These are phyloP conservation scores for Lomentospora prolificans DNA, from an alignment of 2,329 filamentous ascomycete species.

Conservation along the genomic window DNA sequence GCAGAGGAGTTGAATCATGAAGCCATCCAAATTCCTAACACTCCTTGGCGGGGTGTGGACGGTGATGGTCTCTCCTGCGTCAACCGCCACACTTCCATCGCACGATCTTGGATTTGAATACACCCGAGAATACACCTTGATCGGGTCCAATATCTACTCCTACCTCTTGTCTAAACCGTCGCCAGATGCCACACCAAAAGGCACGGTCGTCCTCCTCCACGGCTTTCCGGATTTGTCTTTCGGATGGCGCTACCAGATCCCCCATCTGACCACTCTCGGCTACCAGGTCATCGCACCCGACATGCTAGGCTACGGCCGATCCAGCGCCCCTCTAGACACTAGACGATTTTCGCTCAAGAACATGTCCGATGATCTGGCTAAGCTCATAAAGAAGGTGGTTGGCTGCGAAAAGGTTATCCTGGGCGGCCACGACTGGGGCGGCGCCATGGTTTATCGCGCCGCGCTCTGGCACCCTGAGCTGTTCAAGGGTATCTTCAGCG, in stretches of 20 bases:
- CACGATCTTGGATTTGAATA: not conserved
- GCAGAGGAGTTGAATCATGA: not conserved
- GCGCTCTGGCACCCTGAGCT: slow-evolving; percentile 65
- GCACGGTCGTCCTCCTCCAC: slow-evolving; percentile 51
- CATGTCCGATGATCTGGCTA: slow-evolving; percentile 61
- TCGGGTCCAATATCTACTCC: slow-evolving; percentile 49
- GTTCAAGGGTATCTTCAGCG: slow-evolving; percentile 63
- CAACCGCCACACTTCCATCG: not conserved
- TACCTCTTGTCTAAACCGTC: slow-evolving; percentile 39
- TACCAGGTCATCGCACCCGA: slow-evolving; percentile 76
- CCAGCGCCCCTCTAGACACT: slow-evolving; percentile 50
- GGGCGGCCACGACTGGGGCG: slow-evolving; percentile 92
- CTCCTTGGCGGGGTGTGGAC: not conserved
- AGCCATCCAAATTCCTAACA: not conserved
- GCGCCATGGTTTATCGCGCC: slow-evolving; percentile 63
- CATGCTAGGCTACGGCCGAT: slow-evolving; percentile 76
- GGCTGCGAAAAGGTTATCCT: slow-evolving; percentile 54
- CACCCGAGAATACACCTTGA: not conserved
- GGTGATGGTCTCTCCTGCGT: not conserved
- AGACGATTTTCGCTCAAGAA: slow-evolving; percentile 54
- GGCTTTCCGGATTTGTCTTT: slow-evolving; percentile 80
- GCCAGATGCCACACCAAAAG: slow-evolving; percentile 31
- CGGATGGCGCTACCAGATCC: slow-evolving; percentile 86
- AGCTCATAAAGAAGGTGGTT: slow-evolving; percentile 44
- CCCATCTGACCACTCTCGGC: slow-evolving; percentile 59